Conservation (phyloP, 805 yeast species). For the Candida andamanensis region DNA sequence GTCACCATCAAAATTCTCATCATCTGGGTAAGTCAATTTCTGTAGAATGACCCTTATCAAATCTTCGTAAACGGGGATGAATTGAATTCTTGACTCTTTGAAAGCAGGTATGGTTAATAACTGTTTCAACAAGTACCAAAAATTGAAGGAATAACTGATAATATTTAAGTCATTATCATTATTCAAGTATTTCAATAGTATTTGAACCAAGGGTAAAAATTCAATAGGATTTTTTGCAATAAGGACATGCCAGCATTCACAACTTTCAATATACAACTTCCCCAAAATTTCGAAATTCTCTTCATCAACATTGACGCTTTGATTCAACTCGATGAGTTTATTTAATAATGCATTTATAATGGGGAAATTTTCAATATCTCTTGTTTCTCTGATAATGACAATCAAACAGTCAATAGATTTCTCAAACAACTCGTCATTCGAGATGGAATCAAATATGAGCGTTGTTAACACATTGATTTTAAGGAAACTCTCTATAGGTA, state of each 20-base stretch:
- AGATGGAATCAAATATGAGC: conserved; percentile 55
- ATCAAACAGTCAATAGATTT: conserved; percentile 83
- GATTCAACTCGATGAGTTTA: conserved; percentile 59
- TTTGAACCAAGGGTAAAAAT: conserved; percentile 69
- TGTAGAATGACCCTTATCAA: conserved; percentile 57
- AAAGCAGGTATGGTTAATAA: conserved; percentile 58
- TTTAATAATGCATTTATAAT: conserved; percentile 63
- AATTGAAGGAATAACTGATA: conserved; percentile 84
- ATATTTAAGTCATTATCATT: conserved; percentile 82
- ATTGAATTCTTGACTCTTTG: conserved; percentile 45
- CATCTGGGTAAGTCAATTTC: conserved; percentile 70
- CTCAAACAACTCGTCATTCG: conserved; percentile 71
- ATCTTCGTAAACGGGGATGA: conserved; percentile 51
- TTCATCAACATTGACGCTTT: conserved; percentile 51
- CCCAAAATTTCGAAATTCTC: conserved; percentile 68
- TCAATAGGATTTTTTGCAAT: conserved; percentile 65
- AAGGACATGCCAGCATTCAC: conserved; percentile 90
- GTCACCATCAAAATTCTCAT: conserved; percentile 51
- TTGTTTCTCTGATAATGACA: conserved; percentile 74
- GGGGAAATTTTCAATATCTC: conserved; percentile 62
- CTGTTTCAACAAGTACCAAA: conserved; percentile 83
- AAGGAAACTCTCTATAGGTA: conserved; percentile 68
- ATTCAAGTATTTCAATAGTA: conserved; percentile 64
- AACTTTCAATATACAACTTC: conserved; percentile 82
- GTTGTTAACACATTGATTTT: conserved; percentile 58